Base-by-base conservation (phyloP, 2,329 filamentous ascomycete species). In the Neonectria punicea region DNA sequence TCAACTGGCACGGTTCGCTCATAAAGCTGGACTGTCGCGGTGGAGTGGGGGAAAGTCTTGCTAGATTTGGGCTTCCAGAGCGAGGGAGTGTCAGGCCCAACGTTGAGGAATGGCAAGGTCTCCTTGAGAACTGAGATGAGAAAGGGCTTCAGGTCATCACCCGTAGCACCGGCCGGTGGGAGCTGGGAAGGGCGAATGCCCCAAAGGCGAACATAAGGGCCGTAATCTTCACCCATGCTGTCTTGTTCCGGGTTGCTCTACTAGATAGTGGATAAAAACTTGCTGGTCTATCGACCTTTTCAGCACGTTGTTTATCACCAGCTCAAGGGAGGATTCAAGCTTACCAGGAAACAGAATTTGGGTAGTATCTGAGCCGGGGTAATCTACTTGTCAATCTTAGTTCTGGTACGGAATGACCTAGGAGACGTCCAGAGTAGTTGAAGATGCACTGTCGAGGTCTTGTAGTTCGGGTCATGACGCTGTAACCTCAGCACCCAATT, bases 41-140 rank as follows among this genome's bases (percentile, higher is more conserved):
- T 76, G 2, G 85, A 85, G n/a, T 84, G 80, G 4, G 80, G 71
- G 58, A 82, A 86, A 11, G 75, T 78, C 76, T 87, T 89, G 60
- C 74, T 74, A 20, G 81, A 81, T 72, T 86, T 87, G 41, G 76
- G 72, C 65, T 84, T 84, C 86, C 89, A 90, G 22, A 72, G 50
- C 20, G 76, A 67, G 25, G 53, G 54, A 51, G 65, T 78, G 39
- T 74, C 67, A 22, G 85, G 82, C n/a, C n/a, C 83, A 10, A 81
- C 80, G 71, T 85, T 83, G 74, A 90, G 82, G 75, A 92, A 90
- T 1, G 83, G 81, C 30, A 87, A 76, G 22, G 87, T 85, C 75
- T 92, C 89, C n/a, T 79, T 74, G 34, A 92, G 80, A 25, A 89
- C 79, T 6, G 82, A 76, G 10, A 78, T 75, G 63, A 91, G 75